Base-by-base conservation (phyloP, 179 eudicot species). In the Spinacia oleracea region DNA sequence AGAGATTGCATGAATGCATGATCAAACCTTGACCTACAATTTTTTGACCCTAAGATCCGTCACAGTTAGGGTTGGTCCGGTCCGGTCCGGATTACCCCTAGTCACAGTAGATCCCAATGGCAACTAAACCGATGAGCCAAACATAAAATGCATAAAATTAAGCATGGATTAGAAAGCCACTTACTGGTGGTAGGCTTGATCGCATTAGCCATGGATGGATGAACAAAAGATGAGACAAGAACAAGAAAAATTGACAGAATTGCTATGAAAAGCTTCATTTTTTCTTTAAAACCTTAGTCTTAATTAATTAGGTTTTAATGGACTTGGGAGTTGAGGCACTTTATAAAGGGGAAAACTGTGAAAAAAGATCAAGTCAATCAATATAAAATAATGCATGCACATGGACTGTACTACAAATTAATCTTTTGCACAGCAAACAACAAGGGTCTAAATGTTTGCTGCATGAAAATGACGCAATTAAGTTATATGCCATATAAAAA, bases 241-340 rank as follows among this genome's bases (percentile, higher is more conserved):
- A 80, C 60, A 34, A 81, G 76, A 1, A 71, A 72, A 82, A 87
- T 51, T 7, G 83, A 62, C 29, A 84, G 23, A 29, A 64, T 66
- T 73, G 78, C 78, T 6, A 58, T 38, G 77, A 64, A n/a, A 72
- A 75, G 50, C 83, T 86, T 86, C 87, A 82, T 81, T 16, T 59
- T 79, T 69, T 50, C 21, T 66, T 48, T 66, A 31, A 29, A 50
- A 29, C 0, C 9, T 25, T 29, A 55, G 6, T 66, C 66, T 8
- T 63, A 23, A 58, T 51, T 66, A 73, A 20, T 79, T 3, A 10
- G 59, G 21, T 18, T 55, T 53, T 55, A 1, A 55, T 18, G 60
- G 58, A 15, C 35, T 21, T 69, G 59, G 34, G 50, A 48, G 60
- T 77, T 48, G 29, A 16, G 0, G 31, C 71, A 38, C 34, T 5